These are phyloP conservation scores for Leishmania turanica DNA, from an alignment of 208 protist genomes.

Conservation along the genomic window DNA sequence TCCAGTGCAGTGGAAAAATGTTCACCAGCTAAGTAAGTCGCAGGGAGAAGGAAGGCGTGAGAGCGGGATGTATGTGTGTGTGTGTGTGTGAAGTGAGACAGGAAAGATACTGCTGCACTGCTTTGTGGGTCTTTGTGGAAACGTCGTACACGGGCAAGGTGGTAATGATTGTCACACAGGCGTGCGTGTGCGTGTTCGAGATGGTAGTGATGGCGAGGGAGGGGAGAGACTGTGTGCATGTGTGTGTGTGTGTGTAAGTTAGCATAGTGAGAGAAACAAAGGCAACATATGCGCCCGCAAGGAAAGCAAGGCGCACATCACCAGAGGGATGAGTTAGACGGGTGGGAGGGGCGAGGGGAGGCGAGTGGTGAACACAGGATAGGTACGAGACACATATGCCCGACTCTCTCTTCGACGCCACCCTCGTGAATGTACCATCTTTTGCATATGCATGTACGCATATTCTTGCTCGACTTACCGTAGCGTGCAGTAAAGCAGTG, in stretches of 20 bases:
- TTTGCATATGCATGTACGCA: no score
- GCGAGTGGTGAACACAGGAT: neutral
- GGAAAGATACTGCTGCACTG: neutral
- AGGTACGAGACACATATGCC: neutral
- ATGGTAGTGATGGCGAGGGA: neutral
- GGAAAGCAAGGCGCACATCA: neutral
- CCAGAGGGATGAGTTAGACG: neutral
- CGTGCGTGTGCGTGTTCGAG: neutral
- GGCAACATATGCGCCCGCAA: neutral
- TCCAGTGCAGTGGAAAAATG: neutral
- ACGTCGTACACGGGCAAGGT: neutral
- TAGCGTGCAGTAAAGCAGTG: neutral
- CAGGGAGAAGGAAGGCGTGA: neutral
- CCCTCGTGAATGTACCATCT: neutral
- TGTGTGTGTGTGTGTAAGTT: neutral
- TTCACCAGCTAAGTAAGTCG: neutral
- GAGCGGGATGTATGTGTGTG: neutral
- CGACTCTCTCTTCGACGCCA: neutral
- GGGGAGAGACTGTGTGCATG: neutral
- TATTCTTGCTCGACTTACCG: neutral
- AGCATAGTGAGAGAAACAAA: neutral
- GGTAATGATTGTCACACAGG: no score
- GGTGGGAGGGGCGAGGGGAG: neutral
- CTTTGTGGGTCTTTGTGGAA: neutral
- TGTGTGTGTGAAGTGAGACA: neutral